phyloP scores from a whole-genome alignment of 106 monocot genomes.

The Phalaenopsis aphrodite region DNA sequence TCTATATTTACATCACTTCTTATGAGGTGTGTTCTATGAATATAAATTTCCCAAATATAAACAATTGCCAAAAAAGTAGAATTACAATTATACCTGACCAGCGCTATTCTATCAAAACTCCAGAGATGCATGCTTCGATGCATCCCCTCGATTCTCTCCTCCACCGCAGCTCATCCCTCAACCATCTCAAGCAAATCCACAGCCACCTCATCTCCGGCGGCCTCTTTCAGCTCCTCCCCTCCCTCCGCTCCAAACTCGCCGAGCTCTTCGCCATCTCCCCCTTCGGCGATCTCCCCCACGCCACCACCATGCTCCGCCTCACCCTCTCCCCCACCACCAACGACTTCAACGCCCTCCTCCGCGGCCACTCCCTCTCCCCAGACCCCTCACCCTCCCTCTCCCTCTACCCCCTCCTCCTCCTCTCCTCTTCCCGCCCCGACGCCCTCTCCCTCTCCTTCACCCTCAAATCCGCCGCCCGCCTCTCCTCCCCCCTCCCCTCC shows the following conservation, averaged over 20 bases:
- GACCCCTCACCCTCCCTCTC: conserved; percentile 37
- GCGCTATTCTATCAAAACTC: no score
- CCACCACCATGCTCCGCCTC: conserved; percentile 29
- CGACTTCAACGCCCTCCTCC: conserved; percentile 71
- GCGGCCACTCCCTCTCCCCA: conserved; percentile 35
- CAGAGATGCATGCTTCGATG: no score
- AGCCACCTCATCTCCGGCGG: conserved; percentile 46
- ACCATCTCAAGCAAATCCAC: conserved; percentile 51
- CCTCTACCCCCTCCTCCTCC: conserved; percentile 36
- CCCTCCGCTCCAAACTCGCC: conserved; percentile 39
- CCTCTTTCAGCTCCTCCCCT: conserved; percentile 27
- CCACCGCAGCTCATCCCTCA: conserved; percentile 25
- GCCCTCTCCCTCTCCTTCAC: conserved; percentile 80
- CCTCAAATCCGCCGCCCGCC: conserved; percentile 52
- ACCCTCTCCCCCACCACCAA: conserved; percentile 42
- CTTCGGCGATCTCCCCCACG: conserved; percentile 33
- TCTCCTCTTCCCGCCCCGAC: conserved; percentile 43
- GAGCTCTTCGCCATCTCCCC: conserved; percentile 40
- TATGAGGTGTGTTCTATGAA: no score
- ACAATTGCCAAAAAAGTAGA: no score
- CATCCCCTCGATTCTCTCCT: conserved; percentile 19
- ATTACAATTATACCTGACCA: no score
- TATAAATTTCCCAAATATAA: no score
- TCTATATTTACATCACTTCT: no score
- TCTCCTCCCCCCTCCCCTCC: conserved; percentile 9